These are phyloP conservation scores for Pseudocercospora cruenta DNA, from an alignment of 2,329 filamentous ascomycete species.

Conservation along the genomic window DNA sequence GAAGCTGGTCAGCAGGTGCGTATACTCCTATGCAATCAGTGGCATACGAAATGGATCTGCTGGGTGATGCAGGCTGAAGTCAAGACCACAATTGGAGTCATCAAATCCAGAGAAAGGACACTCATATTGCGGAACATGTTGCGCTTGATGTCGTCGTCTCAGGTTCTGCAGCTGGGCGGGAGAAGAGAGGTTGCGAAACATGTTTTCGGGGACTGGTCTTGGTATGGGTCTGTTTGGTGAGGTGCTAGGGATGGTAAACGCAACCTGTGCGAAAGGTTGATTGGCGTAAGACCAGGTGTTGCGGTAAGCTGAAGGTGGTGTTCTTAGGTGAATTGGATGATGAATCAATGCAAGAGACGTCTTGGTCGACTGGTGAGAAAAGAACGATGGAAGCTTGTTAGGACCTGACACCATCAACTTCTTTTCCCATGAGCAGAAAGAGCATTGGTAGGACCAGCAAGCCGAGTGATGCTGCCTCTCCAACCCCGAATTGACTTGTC, in stretches of 20 bases:
- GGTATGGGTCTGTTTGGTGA: constrained; percentile 17
- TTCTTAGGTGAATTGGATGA: constrained; percentile 7
- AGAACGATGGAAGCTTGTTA: not conserved
- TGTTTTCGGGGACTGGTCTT: constrained; percentile 17
- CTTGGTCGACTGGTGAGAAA: not conserved
- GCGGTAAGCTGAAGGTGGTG: constrained; percentile 5
- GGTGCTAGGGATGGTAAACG: constrained; percentile 22
- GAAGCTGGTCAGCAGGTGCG: not conserved
- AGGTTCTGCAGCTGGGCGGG: constrained; percentile 20
- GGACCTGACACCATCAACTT: not conserved
- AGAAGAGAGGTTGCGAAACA: constrained; percentile 29
- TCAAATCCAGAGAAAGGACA: constrained; percentile 18
- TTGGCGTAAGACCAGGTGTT: constrained; percentile 11
- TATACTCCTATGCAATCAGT: not conserved
- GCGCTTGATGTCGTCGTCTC: constrained; percentile 21
- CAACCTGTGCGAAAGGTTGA: constrained; percentile 16
- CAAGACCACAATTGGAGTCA: constrained; percentile 20
- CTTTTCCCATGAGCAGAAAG: not conserved
- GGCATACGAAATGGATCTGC: constrained; percentile 1
- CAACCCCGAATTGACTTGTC: not conserved
- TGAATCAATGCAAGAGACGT: not conserved
- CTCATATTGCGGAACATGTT: constrained; percentile 18
- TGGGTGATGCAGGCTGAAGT: constrained; percentile 36
- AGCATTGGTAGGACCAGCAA: not conserved
- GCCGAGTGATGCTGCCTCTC: not conserved